A percentile compares a stretch with the other conserved stretches of the same genome.
These are phyloP conservation scores for Fusarium decemcellulare DNA, from an alignment of 2,329 filamentous ascomycete species.

Conservation along the genomic window DNA sequence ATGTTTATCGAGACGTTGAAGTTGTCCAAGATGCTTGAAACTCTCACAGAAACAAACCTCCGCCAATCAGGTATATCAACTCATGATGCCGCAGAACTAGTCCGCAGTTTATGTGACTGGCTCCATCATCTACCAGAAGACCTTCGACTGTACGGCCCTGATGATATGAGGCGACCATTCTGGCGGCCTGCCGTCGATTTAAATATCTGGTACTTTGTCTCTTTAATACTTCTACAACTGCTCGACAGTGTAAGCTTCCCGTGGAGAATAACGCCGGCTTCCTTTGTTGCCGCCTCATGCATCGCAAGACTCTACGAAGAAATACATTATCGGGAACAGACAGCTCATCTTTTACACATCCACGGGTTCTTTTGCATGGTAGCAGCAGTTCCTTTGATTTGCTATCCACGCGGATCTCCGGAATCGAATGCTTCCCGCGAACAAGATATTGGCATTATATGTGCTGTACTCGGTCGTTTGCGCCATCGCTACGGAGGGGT, in stretches of 20 bases:
- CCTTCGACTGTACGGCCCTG: neutral
- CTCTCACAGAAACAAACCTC: constrained; percentile 5
- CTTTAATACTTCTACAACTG: constrained; percentile 13
- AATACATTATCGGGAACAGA: constrained; percentile 14
- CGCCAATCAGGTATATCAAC: neutral
- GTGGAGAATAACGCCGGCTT: neutral
- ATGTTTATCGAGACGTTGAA: neutral
- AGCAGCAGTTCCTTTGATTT: constrained; percentile 8
- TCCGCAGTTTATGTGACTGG: constrained; percentile 5
- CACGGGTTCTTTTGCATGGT: constrained; percentile 18
- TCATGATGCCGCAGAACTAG: neutral
- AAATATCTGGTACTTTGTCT: constrained; percentile 8
- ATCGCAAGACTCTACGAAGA: constrained; percentile 17
- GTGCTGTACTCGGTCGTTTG: neutral
- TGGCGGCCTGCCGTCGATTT: neutral
- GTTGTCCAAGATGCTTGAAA: neutral
- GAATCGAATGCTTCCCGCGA: neutral
- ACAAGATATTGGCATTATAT: neutral
- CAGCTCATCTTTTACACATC: constrained; percentile 1
- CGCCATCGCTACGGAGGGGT: constrained; percentile 7
- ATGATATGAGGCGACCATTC: neutral
- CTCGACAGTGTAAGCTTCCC: neutral
- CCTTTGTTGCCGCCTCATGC: constrained; percentile 7
- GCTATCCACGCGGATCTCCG: neutral
- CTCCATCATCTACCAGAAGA: constrained; percentile 2